These are phyloP conservation scores for Didymosphaeria variabile DNA, from an alignment of 2,329 filamentous ascomycete species.

Conservation along the genomic window DNA sequence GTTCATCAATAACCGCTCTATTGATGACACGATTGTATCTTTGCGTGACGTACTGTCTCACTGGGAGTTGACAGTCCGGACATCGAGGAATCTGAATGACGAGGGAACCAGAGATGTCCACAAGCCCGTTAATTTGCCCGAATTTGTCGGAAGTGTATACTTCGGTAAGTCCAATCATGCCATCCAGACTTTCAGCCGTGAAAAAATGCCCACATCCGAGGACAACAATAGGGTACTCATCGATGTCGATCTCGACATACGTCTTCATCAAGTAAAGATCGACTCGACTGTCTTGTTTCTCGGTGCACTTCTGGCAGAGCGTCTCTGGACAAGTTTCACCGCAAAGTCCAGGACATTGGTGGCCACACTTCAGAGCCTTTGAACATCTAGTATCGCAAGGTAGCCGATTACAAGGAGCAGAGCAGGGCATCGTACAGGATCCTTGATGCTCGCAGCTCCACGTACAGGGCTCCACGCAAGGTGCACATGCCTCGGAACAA, in stretches of 20 bases:
- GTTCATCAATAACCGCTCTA: conserved; percentile 49
- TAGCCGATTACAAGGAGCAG: conserved; percentile 41
- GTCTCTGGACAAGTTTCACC: conserved; percentile 37
- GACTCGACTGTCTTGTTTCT: conserved; percentile 27
- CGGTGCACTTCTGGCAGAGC: conserved; percentile 36
- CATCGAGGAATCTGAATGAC: conserved; percentile 40
- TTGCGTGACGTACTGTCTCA: conserved; percentile 45
- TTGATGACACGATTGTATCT: conserved; percentile 52
- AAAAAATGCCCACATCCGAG: conserved; percentile 44
- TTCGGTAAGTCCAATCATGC: conserved; percentile 36
- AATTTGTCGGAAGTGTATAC: conserved; percentile 28
- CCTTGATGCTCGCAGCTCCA: conserved; percentile 48
- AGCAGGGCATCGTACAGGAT: conserved; percentile 47
- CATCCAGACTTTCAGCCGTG: conserved; percentile 42
- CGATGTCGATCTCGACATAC: conserved; percentile 39
- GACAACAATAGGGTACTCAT: conserved; percentile 39
- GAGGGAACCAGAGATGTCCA: conserved; percentile 35
- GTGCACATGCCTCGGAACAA: conserved; percentile 45
- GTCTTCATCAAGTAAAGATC: conserved; percentile 36
- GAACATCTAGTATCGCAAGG: conserved; percentile 43
- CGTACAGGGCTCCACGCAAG: conserved; percentile 45
- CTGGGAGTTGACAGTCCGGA: conserved; percentile 43
- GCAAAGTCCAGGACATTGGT: conserved; percentile 45
- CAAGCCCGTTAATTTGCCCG: conserved; percentile 34
- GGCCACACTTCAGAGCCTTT: conserved; percentile 36